Percentiles rank a stretch among this genome's conserved stretches.
Evolutionary conservation across 192 early-diverging fungal genomes (phyloP).

Genomic region (Chytriomyces confervae): DNA sequence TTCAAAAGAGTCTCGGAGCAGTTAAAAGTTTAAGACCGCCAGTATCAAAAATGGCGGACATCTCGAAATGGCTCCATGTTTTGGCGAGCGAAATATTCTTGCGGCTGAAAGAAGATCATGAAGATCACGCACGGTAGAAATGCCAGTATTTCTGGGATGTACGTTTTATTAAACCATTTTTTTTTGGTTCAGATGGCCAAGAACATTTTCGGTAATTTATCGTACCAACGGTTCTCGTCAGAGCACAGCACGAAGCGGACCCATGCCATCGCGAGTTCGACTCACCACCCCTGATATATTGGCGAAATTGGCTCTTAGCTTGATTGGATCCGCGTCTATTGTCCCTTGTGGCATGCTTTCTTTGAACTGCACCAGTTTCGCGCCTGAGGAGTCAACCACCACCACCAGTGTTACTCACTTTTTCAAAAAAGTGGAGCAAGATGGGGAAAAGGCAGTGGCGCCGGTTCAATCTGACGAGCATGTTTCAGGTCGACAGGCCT

Average conservation of each 20-base stretch:
- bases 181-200: slow-evolving; percentile 48
- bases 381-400: slow-evolving; percentile 8
- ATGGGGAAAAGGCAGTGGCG: not conserved
- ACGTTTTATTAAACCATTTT: not conserved
- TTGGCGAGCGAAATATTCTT: slow-evolving; percentile 58
- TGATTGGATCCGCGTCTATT: not conserved
- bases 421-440: slow-evolving; percentile 7
- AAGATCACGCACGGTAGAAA: slow-evolving; percentile 46
- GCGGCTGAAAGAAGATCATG: slow-evolving; percentile 57
- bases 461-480: not conserved
- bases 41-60: slow-evolving; percentile 31
- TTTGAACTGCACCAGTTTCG: not conserved
- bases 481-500: not conserved
- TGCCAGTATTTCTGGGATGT: not conserved
- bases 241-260: not conserved
- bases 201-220: slow-evolving; percentile 47
- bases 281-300: not conserved
- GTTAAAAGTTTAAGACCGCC: slow-evolving; percentile 42
- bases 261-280: slow-evolving; percentile 8
- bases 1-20: slow-evolving; percentile 38
- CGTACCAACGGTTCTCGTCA: not conserved
- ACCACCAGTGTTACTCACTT: slow-evolving; percentile 2
- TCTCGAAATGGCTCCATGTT: slow-evolving; percentile 59
- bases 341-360: slow-evolving; percentile 1
- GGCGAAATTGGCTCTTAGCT: slow-evolving; percentile 8